Base-by-base conservation (phyloP, 345 rosid genomes). In the Raphanus sativus region DNA sequence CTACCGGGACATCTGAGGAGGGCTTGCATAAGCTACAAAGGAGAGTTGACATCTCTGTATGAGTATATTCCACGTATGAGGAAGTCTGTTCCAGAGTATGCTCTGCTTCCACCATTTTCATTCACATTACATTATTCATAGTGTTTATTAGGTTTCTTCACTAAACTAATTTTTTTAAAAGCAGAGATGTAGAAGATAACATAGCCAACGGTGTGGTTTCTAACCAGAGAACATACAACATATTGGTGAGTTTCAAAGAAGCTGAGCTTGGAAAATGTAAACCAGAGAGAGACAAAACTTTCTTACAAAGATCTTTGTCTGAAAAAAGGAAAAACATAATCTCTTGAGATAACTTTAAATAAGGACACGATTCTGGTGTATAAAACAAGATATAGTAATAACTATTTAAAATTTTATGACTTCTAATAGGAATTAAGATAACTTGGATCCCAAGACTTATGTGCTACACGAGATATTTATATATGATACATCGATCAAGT, bases 51-150 rank as follows among this genome's bases (percentile, higher is more conserved):
- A 74, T 59, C 90, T 66, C 79, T 89, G 55, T 90, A 75, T 54
- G 97, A 92, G 79, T 92, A 94, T 77, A 87, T 94, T 84, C 88
- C 90, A 1, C 91, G 98, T 12, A 92, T 92, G 97, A 83, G 89
- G 77, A 89, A 87, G 38, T 87, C 97, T 25, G 86, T 88, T 76
- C 70, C 87, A 48, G 97, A 80, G 98, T 93, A 93, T 82, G 87
- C 68, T 70, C 68, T 75, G 65, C 38, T 75, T 70, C 5, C 0
- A 56, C 65, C 65, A 11, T 26, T 21, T 21, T 63, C 5, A 0
- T 15, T 55, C 48, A 56, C 55, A 3, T 4, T 3, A 61, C 59
- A 66, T 26, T 48, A 10, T 21, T 29, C 29, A 10, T 62, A 52
- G 13, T 69, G 15, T 16, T 21, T 50, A 67, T 21, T 60, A 73